Evolutionary conservation across 257 asterid genomes (phyloP), one percentile per base, ranked within the genome.

Genomic region (Apocynum venetum): DNA sequence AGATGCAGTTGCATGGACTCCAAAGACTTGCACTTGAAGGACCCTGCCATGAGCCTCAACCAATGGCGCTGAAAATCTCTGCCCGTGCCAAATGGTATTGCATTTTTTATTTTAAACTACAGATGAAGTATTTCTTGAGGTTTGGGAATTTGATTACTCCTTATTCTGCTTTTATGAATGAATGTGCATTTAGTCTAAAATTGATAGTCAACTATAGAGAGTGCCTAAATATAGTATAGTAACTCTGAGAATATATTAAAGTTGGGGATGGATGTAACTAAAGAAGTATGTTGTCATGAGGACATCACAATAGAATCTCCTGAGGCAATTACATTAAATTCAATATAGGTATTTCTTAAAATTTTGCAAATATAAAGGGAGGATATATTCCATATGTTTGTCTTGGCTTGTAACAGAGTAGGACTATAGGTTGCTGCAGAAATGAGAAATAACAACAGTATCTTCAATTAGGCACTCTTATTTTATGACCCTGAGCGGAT

Each of bases 11-110:
- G 67, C 92, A 89, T 72, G 98, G 93, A 56, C 93, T 94, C 81
- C 96, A 92, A 70, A 91, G 87, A 78, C 84, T 91, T 76, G 98
- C 94, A n/a, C 86, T 92, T 0, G 94, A 94, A 82, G 97, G 98
- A 73, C 89, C 96, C 41, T 94, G 98, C 83, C 83, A 80, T 67
- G 92, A 85, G 79, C 84, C 97, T 49, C 97, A 84, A 71, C 98
- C 98, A 3, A 94, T 94, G 94, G 96, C 91, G 9, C 77, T 94
- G 71, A 88, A 83, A 83, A 53, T 94, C 49, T 84, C 90, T 14
- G 90, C 97, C 74, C 97, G 97, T 9, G 92, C 96, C 36, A 94
- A 89, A 91, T 94, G 98, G 98, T 94, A 94, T 77, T 81, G 25
- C 40, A 73, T 77, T 74, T 41, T 56, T 25, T 79, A 25, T 25